These are phyloP conservation scores for Artemisia tridentata DNA, from an alignment of 129 eudicot genomes.

Conservation along the genomic window DNA sequence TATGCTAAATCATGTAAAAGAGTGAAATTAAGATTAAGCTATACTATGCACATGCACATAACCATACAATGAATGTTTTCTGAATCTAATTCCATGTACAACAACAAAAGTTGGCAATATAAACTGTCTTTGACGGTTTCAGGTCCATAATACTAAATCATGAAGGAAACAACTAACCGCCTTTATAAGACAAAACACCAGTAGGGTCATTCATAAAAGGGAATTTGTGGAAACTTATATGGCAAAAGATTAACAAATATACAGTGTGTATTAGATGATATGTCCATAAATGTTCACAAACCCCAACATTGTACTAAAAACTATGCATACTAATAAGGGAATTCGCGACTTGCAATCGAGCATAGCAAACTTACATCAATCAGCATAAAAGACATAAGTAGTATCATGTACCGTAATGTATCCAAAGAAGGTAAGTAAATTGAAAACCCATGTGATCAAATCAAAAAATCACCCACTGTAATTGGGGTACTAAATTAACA, in stretches of 20 bases:
- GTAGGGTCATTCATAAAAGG: too few relatives aligned
- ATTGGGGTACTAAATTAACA: background rate
- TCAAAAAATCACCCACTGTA: background rate
- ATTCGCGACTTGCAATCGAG: background rate
- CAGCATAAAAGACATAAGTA: background rate
- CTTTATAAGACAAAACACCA: too few relatives aligned
- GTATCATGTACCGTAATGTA: background rate
- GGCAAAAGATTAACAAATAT: too few relatives aligned
- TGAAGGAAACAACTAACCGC: too few relatives aligned
- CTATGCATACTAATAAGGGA: background rate
- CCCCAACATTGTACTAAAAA: background rate
- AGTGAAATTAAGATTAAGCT: too few relatives aligned
- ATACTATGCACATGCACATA: too few relatives aligned
- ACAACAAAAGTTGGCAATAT: background rate
- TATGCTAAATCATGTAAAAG: too few relatives aligned
- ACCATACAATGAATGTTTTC: background rate
- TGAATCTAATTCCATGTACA: background rate
- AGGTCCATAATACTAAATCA: background rate
- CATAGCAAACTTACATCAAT: background rate
- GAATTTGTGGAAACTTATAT: too few relatives aligned
- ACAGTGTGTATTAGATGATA: too few relatives aligned
- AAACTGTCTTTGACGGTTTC: background rate
- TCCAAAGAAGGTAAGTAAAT: background rate
- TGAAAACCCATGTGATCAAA: background rate
- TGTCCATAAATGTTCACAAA: background rate